Evolutionary conservation across 805 yeast genomes (phyloP).

Genomic region (Blastobotrys peoriensis): DNA sequence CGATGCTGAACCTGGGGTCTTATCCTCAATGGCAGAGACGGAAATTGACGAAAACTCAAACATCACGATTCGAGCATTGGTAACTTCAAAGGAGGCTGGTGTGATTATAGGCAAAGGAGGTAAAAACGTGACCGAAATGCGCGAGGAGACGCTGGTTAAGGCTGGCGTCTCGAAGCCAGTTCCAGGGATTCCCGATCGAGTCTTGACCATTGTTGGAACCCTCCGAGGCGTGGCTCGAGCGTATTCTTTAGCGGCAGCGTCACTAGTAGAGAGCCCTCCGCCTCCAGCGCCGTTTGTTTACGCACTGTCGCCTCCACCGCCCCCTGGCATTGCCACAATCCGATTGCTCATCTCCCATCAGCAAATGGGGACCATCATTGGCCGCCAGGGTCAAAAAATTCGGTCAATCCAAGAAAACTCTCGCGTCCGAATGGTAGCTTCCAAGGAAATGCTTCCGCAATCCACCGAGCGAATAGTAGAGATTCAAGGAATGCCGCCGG

Average conservation of each 20-base stretch:
- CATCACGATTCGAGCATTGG: slow-evolving; percentile 45
- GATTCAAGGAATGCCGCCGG: slow-evolving; percentile 69
- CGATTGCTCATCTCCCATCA: slow-evolving; percentile 74
- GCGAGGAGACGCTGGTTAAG: slow-evolving; percentile 70
- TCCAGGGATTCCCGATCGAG: slow-evolving; percentile 76
- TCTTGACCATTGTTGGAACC: slow-evolving; percentile 70
- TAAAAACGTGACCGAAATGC: slow-evolving; percentile 62
- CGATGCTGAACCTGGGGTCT: slow-evolving; percentile 1
- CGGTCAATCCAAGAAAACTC: slow-evolving; percentile 66
- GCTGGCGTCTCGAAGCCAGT: slow-evolving; percentile 82
- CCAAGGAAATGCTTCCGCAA: slow-evolving; percentile 73
- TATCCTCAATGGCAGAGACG: slow-evolving; percentile 1
- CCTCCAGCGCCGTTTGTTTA: slow-evolving; percentile 46
- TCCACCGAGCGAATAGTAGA: slow-evolving; percentile 85
- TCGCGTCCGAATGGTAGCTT: slow-evolving; percentile 76
- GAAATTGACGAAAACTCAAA: slow-evolving; percentile 2
- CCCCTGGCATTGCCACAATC: slow-evolving; percentile 49
- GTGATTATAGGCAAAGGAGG: slow-evolving; percentile 86
- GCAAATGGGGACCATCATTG: slow-evolving; percentile 86
- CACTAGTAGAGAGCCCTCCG: slow-evolving; percentile 50
- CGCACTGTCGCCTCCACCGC: slow-evolving; percentile 46
- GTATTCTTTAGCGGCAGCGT: slow-evolving; percentile 60
- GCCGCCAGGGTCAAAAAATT: slow-evolving; percentile 74
- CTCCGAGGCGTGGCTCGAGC: slow-evolving; percentile 66
- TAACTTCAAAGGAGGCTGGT: slow-evolving; percentile 83